Evolutionary conservation across 2,329 filamentous ascomycete genomes (phyloP).

Genomic region (Bipolaris oryzae): DNA sequence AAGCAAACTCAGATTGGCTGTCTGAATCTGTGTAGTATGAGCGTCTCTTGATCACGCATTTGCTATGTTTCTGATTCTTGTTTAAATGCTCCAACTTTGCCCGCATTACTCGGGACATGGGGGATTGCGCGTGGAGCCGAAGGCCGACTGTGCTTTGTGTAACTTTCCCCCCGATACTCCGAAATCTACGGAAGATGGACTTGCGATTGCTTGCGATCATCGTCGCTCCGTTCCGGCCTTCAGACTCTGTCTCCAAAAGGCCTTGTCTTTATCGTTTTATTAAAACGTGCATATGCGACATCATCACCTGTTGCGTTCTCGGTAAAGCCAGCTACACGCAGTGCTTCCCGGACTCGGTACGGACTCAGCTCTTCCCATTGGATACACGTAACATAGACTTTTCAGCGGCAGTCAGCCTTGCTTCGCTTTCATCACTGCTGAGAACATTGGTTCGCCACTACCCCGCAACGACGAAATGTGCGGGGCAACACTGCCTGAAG

Average conservation of each 20-base stretch:
- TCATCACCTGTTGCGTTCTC: not conserved
- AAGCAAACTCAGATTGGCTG: not conserved
- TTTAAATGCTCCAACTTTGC: not conserved
- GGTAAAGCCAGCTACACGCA: not conserved
- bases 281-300: not conserved
- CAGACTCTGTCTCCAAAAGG: not conserved
- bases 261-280: not conserved
- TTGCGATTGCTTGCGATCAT: slow-evolving; percentile 2
- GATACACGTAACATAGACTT: not conserved
- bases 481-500: too few relatives aligned
- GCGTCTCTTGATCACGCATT: not conserved
- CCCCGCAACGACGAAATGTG: not conserved
- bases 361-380: not conserved
- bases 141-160: slow-evolving; percentile 23
- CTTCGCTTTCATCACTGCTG: not conserved
- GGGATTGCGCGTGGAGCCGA: slow-evolving; percentile 30
- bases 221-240: not conserved
- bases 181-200: slow-evolving; percentile 15
- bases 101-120: slow-evolving; percentile 20
- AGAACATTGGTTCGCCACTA: not conserved
- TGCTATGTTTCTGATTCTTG: not conserved
- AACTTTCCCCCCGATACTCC: slow-evolving; percentile 17
- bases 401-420: not conserved
- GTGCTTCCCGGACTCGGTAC: not conserved
- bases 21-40: not conserved